Conservation (phyloP, 768 basidiomycete genomes). For the Boletus rufocinnamomeus region DNA sequence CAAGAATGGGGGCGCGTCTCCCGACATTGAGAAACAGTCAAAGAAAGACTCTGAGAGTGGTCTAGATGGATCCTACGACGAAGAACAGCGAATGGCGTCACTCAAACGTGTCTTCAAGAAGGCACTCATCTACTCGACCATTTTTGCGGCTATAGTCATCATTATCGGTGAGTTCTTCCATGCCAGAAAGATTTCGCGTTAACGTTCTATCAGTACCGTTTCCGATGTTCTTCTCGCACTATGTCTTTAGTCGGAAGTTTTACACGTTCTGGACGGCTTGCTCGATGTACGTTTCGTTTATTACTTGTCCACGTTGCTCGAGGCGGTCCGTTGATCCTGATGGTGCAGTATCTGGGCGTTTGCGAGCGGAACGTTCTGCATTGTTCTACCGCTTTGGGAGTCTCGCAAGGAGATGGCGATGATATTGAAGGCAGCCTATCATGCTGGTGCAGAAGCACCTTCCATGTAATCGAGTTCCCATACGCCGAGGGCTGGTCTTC, state of each 20-base stretch:
- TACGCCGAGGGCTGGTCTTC: slow-evolving; percentile 9
- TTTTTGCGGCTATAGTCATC: slow-evolving; percentile 37
- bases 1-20: not conserved
- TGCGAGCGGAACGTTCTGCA: slow-evolving; percentile 39
- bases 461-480: not conserved
- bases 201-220: slow-evolving; percentile 34
- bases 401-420: slow-evolving; percentile 35
- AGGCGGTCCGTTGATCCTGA: slow-evolving; percentile 4
- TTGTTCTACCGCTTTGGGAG: slow-evolving; percentile 41
- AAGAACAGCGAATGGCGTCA: slow-evolving; percentile 15
- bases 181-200: not conserved
- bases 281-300: slow-evolving; percentile 35
- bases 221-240: slow-evolving; percentile 42
- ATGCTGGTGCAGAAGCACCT: not conserved
- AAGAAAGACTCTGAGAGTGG: slow-evolving; percentile 5
- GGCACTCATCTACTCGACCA: slow-evolving; percentile 36
- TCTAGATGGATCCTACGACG: not conserved
- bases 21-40: slow-evolving; percentile 20
- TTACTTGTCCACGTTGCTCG: not conserved
- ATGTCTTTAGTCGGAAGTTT: slow-evolving; percentile 39
- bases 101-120: slow-evolving; percentile 35
- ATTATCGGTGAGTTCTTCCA: slow-evolving; percentile 32
- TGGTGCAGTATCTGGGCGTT: slow-evolving; percentile 39
- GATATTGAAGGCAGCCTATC: slow-evolving; percentile 25
- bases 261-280: slow-evolving; percentile 42